These are phyloP conservation scores for Aspergillus fischeri DNA, from an alignment of 2,329 filamentous ascomycete species.

Conservation along the genomic window DNA sequence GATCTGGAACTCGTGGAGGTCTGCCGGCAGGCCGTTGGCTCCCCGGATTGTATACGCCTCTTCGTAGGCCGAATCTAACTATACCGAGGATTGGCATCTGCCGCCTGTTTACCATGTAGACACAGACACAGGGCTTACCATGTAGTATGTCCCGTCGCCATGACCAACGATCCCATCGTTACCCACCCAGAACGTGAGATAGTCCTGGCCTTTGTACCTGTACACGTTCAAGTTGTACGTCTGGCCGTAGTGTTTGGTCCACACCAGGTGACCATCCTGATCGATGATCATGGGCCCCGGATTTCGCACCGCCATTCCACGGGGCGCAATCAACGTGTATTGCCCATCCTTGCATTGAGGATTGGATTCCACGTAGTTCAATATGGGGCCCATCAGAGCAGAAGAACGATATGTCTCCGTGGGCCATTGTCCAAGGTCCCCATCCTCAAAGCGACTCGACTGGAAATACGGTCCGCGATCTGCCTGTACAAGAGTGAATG, in stretches of 20 bases:
- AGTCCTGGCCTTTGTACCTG: conserved; percentile 40
- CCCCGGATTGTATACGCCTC: conserved; percentile 36
- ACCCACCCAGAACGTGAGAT: conserved; percentile 50
- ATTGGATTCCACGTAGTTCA: conserved; percentile 23
- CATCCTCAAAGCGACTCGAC: conserved; percentile 16
- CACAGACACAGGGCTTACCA: conserved; percentile 29
- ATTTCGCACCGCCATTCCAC: conserved; percentile 28
- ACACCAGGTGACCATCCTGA: conserved; percentile 42
- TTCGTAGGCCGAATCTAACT: conserved; percentile 31
- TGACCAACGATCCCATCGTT: conserved; percentile 44
- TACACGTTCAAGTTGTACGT: conserved; percentile 47
- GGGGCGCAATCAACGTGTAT: conserved; percentile 41
- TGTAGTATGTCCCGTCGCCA: conserved; percentile 45
- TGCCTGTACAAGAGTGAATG: conserved; percentile 1
- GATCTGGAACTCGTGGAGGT: conserved; percentile 45
- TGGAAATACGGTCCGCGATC: conserved; percentile 13
- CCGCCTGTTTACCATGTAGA: neutral
- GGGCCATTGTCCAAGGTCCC: conserved; percentile 22
- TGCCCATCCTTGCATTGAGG: conserved; percentile 34
- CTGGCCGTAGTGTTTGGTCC: conserved; percentile 39
- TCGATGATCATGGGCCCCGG: conserved; percentile 45
- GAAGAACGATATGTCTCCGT: conserved; percentile 23
- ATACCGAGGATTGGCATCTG: neutral
- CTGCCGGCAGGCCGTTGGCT: conserved; percentile 32
- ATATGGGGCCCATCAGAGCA: conserved; percentile 18